A percentile compares a stretch with the other conserved stretches of the same genome.
phyloP scores from a whole-genome alignment of 352 stramenopile genomes.

The Phytophthora pluvialis region DNA sequence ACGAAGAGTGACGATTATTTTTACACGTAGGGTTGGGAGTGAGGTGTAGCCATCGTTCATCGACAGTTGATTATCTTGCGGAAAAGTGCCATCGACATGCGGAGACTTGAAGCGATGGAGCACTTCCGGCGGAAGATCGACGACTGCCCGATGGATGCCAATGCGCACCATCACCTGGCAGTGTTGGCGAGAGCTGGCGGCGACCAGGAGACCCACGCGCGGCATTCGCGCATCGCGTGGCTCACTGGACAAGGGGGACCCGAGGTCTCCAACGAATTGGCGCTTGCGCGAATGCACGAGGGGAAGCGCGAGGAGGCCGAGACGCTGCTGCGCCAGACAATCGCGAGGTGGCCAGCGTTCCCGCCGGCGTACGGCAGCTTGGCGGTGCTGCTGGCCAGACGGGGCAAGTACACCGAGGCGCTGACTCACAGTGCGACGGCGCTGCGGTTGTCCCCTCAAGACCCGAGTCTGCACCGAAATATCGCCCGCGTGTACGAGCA shows the following conservation, averaged over 20 bases:
- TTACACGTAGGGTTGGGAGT: slow-evolving; percentile 5
- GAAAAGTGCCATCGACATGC: slow-evolving; percentile 31
- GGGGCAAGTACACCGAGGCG: slow-evolving; percentile 53
- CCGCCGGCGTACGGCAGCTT: slow-evolving; percentile 63
- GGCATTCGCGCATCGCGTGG: slow-evolving; percentile 63
- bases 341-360: slow-evolving; percentile 58
- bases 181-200: slow-evolving; percentile 57
- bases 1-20: background rate
- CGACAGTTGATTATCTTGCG: background rate
- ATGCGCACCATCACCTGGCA: slow-evolving; percentile 66
- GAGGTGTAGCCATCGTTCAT: slow-evolving; percentile 17
- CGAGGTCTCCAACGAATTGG: slow-evolving; percentile 68
- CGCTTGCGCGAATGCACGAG: slow-evolving; percentile 55
- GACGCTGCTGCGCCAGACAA: slow-evolving; percentile 47
- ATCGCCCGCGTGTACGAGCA: slow-evolving; percentile 60
- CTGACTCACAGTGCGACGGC: slow-evolving; percentile 47
- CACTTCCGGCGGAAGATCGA: slow-evolving; percentile 68
- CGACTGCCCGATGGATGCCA: slow-evolving; percentile 59
- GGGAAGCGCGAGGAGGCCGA: slow-evolving; percentile 49
- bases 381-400: slow-evolving; percentile 48
- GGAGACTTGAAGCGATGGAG: slow-evolving; percentile 61
- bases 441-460: slow-evolving; percentile 44
- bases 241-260: slow-evolving; percentile 64
- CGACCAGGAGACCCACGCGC: slow-evolving; percentile 46
- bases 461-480: slow-evolving; percentile 65